Conservation (phyloP, 2,329 filamentous ascomycete genomes). For the Cadophora luteo-olivacea region DNA sequence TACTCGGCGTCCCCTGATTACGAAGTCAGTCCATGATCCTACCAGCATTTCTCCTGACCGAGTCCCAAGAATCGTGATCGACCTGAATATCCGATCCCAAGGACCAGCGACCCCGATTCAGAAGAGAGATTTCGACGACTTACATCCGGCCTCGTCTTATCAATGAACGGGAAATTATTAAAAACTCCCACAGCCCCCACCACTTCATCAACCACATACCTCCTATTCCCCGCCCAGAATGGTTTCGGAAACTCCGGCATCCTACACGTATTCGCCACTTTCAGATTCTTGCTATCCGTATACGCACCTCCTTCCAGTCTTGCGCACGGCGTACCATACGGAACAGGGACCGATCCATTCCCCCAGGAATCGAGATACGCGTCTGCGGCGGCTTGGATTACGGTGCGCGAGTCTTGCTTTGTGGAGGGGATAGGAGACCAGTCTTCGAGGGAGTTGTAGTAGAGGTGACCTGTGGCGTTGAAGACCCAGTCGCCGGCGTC, state of each 20-base stretch:
- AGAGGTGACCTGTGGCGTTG: constrained; percentile 27
- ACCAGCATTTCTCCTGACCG: too few relatives aligned
- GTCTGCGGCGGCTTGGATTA: constrained; percentile 30
- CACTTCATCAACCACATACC: constrained; percentile 33
- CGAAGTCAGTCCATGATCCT: too few relatives aligned
- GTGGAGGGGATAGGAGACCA: constrained; percentile 25
- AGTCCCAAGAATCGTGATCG: too few relatives aligned
- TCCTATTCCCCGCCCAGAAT: constrained; percentile 18
- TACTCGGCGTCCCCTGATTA: constrained; percentile 24
- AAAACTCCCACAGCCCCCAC: constrained; percentile 31
- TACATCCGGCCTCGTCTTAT: constrained; percentile 23
- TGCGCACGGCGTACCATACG: constrained; percentile 25
- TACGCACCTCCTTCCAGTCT: constrained; percentile 31
- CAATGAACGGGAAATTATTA: constrained; percentile 27
- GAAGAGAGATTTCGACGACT: too few relatives aligned
- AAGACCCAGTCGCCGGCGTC: constrained; percentile 32
- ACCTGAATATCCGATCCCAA: too few relatives aligned
- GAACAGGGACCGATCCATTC: constrained; percentile 20
- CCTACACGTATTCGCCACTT: constrained; percentile 25
- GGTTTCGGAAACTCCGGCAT: constrained; percentile 24
- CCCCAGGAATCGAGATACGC: constrained; percentile 30
- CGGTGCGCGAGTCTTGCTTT: constrained; percentile 25
- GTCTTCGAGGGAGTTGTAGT: constrained; percentile 24
- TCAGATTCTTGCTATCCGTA: not conserved
- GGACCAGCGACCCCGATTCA: too few relatives aligned